Percentiles rank a stretch among this genome's conserved stretches.
Evolutionary conservation across 768 basidiomycete species (phyloP).

Genomic region (Russula sp.): DNA sequence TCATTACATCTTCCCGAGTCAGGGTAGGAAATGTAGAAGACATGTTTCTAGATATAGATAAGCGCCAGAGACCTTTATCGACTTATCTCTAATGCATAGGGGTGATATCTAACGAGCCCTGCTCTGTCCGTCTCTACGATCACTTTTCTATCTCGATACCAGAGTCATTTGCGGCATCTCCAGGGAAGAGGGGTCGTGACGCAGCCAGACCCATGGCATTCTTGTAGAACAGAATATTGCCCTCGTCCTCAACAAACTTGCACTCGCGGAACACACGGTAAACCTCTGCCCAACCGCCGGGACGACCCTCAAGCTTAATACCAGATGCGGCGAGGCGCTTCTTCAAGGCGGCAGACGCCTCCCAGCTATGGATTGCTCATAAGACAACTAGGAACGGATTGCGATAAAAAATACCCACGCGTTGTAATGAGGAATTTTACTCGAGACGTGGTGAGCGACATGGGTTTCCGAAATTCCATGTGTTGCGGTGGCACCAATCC

Average conservation of each 20-base stretch:
- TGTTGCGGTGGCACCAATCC: conserved; percentile 79
- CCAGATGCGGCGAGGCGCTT: conserved; percentile 56
- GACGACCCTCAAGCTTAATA: conserved; percentile 60
- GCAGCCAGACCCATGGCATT: conserved; percentile 75
- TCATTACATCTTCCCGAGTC: conserved; percentile 48
- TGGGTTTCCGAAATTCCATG: conserved; percentile 95
- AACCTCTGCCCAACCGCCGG: conserved; percentile 75
- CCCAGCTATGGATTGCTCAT: conserved; percentile 52
- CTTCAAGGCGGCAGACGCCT: conserved; percentile 82
- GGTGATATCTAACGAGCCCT: conserved; percentile 15
- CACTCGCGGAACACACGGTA: conserved; percentile 73
- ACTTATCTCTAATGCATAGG: not conserved
- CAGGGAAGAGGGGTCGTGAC: conserved; percentile 58
- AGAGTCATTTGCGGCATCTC: conserved; percentile 55
- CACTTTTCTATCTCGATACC: conserved; percentile 51
- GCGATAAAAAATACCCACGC: conserved; percentile 41
- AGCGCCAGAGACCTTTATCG: not conserved
- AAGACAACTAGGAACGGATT: not conserved
- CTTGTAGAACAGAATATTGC: conserved; percentile 88
- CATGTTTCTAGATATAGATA: not conserved
- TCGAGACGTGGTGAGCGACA: conserved; percentile 84
- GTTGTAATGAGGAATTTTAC: conserved; percentile 95
- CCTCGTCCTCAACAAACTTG: conserved; percentile 95
- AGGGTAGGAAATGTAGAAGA: conserved; percentile 36
- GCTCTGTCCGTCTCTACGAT: not conserved